Conservation (phyloP, 2,329 filamentous ascomycete species). For the Beauveria pseudobassiana region DNA sequence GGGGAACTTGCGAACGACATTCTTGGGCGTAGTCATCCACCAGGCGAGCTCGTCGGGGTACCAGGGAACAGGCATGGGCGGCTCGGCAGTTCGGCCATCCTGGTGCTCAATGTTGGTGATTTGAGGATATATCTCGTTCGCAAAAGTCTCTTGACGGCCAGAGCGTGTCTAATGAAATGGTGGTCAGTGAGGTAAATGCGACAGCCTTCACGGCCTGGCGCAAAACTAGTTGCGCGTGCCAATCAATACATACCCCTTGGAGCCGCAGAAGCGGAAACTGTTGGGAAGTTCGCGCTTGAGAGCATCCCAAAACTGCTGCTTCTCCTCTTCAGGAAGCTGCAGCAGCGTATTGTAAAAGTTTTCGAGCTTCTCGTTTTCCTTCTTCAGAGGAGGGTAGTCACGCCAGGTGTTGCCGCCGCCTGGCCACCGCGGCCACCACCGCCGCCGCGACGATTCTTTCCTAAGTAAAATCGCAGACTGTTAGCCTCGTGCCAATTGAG, state of each 20-base stretch:
- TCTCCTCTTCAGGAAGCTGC: conserved; percentile 71
- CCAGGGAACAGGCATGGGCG: conserved; percentile 78
- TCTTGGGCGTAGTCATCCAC: conserved; percentile 97
- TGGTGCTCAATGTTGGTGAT: conserved; percentile 76
- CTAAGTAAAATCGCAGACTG: background rate
- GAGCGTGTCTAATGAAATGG: conserved; percentile 59
- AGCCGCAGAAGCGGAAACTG: conserved; percentile 95
- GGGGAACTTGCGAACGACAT: conserved; percentile 91
- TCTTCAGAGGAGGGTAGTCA: conserved; percentile 45
- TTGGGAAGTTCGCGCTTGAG: conserved; percentile 84
- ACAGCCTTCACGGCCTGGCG: background rate
- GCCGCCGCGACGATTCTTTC: conserved; percentile 32
- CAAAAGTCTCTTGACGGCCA: conserved; percentile 82
- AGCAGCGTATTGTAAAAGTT: conserved; percentile 75
- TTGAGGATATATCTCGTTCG: conserved; percentile 80
- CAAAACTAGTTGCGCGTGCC: background rate
- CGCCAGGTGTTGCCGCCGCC: conserved; percentile 21
- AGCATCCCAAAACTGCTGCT: conserved; percentile 73
- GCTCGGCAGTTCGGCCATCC: conserved; percentile 74
- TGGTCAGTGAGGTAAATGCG: background rate
- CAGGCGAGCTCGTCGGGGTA: conserved; percentile 94
- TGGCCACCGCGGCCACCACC: conserved; percentile 26
- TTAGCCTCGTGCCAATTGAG: conserved; percentile 3
- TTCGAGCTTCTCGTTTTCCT: conserved; percentile 79
- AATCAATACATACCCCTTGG: conserved; percentile 59